Base-by-base conservation (phyloP, 2,329 filamentous ascomycete species). In the Ploettnerulaceae sp. region DNA sequence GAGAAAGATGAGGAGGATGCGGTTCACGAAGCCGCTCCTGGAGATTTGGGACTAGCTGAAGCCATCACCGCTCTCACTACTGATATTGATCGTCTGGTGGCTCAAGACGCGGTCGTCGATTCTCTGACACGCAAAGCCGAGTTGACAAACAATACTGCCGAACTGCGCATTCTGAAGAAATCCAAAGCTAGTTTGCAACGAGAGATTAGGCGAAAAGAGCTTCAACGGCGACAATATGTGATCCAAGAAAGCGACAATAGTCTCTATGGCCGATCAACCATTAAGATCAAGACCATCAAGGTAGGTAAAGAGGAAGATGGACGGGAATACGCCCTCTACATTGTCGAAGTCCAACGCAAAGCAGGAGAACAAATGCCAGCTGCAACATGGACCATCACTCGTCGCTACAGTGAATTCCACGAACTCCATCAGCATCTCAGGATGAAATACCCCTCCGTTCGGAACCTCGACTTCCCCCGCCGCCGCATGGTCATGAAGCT, bases 181-280 rank as follows among this genome's bases (percentile, higher is more conserved):
- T 96, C 89, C 1, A 95, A 93, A 65, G 84, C 89, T 24, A 98
- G 93, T 66, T 71, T 98, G 47, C 86, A 95, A 61, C 78, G 93
- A 55, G 93, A 98, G 66, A 89, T 97, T 45, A 80, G 89, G 47
- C 82, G 90, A 25, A 98, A 97, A 64, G 91, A 97, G 66, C 77
- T 98, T 61, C 93, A 98, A 64, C 79, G 90, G 42, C 93, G 95
- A 66, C 94, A 98, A 64, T 98, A 98, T 59, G 88, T 95, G 35
- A 82, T 97, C 6, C 93, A 98, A 67, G 93, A 98, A 67, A 96
- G 89, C 62, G 94, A 98, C 64, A 98, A 95, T 66, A 95, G 89
- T 65, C 73, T 98, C 18, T 97, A 95, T 61, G 93, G 93, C 2
- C 86, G 91, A 14, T 91, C 93, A 2, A 88, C 82, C 0, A 81